A percentile compares a stretch with the other conserved stretches of the same genome.
Conservation (phyloP, 352 stramenopile species). For the Blastocystis hominis region DNA sequence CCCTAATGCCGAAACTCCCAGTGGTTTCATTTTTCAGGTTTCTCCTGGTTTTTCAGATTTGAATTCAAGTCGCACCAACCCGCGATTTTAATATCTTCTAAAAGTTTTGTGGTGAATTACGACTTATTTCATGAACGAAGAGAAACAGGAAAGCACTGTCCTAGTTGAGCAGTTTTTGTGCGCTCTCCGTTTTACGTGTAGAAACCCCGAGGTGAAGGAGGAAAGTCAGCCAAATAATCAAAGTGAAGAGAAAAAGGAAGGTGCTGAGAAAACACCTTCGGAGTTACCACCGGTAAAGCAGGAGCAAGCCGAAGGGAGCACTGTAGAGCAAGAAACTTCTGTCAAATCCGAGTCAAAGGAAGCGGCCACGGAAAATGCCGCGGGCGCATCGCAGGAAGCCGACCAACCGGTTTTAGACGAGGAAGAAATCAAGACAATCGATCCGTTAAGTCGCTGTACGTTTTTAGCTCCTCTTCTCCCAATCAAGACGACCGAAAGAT, state of each 20-base stretch:
- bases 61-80: not conserved
- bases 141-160: not conserved
- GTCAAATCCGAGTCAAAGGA: not conserved
- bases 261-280: not conserved
- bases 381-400: not conserved
- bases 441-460: not conserved
- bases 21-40: not conserved
- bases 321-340: not conserved
- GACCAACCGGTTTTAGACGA: not conserved
- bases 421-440: not conserved
- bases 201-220: not conserved
- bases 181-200: not conserved
- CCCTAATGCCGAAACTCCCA: not conserved
- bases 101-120: not conserved
- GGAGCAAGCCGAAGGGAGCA: not conserved
- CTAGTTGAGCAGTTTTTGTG: not conserved
- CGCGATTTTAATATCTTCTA: not conserved
- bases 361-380: not conserved
- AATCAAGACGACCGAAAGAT: not conserved
- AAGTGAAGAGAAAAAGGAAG: not conserved
- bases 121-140: not conserved
- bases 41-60: slow-evolving; percentile 43
- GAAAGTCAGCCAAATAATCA: not conserved
- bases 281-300: not conserved
- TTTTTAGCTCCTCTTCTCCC: not conserved